Percentiles rank a stretch among this genome's conserved stretches.
Conservation (phyloP, 2,329 filamentous ascomycete species). For the Aureobasidium mangrovei region DNA sequence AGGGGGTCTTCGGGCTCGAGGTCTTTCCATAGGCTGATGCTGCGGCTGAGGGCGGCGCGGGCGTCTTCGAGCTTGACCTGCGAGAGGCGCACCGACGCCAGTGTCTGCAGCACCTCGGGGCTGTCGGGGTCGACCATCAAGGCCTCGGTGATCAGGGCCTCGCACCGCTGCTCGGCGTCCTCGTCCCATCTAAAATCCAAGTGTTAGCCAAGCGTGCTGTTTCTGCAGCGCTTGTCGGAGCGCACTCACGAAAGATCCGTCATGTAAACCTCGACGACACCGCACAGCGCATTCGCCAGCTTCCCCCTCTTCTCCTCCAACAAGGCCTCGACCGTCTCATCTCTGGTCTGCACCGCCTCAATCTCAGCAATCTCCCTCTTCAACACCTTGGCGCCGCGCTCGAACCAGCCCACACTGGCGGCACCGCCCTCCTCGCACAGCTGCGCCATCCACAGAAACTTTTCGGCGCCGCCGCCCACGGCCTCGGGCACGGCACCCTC, state of each 20-base stretch:
- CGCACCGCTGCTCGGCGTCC: conserved; percentile 82
- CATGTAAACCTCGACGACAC: conserved; percentile 96
- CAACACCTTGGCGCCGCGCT: conserved; percentile 62
- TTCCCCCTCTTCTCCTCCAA: conserved; percentile 66
- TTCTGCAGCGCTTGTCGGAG: not conserved
- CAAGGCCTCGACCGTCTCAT: conserved; percentile 28
- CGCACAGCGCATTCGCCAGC: conserved; percentile 84
- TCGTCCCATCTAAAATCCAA: conserved; percentile 54
- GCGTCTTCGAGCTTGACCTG: conserved; percentile 75
- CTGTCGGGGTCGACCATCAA: conserved; percentile 72
- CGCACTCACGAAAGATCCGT: conserved; percentile 72
- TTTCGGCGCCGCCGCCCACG: conserved; percentile 76
- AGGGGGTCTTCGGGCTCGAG: conserved; percentile 61
- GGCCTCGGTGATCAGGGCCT: conserved; percentile 82
- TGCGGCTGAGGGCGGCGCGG: conserved; percentile 64
- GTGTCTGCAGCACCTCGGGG: conserved; percentile 87
- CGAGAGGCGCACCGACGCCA: conserved; percentile 88
- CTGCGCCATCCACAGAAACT: conserved; percentile 91
- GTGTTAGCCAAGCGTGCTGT: not conserved
- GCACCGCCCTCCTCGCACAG: conserved; percentile 58
- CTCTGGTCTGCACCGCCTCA: conserved; percentile 37
- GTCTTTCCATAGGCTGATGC: conserved; percentile 75
- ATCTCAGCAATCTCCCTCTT: conserved; percentile 60
- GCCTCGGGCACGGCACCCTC: conserved; percentile 63
- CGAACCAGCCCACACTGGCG: conserved; percentile 54